A percentile compares a stretch with the other conserved stretches of the same genome.
These are phyloP conservation scores for Saturnispora gosingensis DNA, from an alignment of 805 yeast genomes.

Conservation along the genomic window DNA sequence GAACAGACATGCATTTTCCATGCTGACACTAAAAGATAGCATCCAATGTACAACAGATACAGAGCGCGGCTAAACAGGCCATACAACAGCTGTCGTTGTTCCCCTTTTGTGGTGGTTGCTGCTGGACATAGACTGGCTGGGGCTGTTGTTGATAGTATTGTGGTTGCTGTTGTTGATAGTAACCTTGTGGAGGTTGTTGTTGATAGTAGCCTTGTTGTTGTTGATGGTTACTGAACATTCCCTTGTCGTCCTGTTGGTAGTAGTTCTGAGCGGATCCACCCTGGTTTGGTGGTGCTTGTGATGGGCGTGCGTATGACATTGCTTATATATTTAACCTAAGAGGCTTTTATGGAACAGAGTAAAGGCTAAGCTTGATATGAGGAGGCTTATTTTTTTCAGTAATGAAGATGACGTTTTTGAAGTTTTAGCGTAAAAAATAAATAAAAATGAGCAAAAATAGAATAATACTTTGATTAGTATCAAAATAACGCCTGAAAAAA, in stretches of 20 bases:
- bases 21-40: constrained; percentile 30
- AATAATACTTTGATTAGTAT: neutral
- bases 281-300: constrained; percentile 12
- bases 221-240: constrained; percentile 15
- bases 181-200: constrained; percentile 32
- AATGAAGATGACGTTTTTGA: neutral
- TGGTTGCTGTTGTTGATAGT: constrained; percentile 29
- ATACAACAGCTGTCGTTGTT: constrained; percentile 37
- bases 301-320: constrained; percentile 11
- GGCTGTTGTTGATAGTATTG: constrained; percentile 33
- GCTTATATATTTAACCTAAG: neutral
- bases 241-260: constrained; percentile 24
- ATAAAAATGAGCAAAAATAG: neutral
- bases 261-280: constrained; percentile 10
- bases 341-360: neutral
- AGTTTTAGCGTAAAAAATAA: neutral
- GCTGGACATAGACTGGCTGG: constrained; percentile 47
- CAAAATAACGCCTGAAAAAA: neutral
- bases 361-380: neutral
- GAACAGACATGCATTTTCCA: neutral
- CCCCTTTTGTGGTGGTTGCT: constrained; percentile 34
- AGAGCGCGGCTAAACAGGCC: constrained; percentile 46
- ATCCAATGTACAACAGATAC: constrained; percentile 48
- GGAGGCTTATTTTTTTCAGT: neutral
- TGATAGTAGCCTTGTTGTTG: constrained; percentile 30